Evolutionary conservation across 805 yeast genomes (phyloP).

Genomic region (Saturnispora sanitii): DNA sequence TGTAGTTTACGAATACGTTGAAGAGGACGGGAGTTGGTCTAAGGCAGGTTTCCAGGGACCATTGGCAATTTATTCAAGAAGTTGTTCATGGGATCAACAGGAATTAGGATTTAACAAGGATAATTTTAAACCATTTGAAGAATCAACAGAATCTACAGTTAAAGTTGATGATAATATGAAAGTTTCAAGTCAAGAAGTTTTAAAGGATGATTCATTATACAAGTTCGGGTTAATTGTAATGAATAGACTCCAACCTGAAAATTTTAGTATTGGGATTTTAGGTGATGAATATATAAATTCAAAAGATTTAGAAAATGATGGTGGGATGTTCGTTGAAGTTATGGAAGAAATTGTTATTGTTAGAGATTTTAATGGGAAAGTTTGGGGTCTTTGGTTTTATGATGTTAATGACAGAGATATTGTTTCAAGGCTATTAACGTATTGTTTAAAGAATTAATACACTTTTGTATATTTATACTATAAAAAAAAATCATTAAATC

Average conservation of each 20-base stretch:
- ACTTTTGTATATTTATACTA: too few relatives aligned
- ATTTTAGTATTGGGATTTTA: constrained; percentile 60
- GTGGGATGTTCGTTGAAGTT: constrained; percentile 54
- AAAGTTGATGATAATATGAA: constrained; percentile 6
- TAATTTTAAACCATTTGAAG: constrained; percentile 1
- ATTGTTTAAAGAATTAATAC: constrained; percentile 20
- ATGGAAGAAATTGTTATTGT: constrained; percentile 63
- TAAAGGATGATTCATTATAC: constrained; percentile 34
- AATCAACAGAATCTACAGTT: not conserved
- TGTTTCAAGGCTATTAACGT: constrained; percentile 34
- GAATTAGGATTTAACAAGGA: constrained; percentile 6
- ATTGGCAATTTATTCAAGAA: constrained; percentile 44
- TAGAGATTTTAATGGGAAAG: constrained; percentile 56
- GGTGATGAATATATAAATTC: constrained; percentile 37
- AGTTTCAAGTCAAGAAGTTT: constrained; percentile 21
- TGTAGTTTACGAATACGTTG: constrained; percentile 56
- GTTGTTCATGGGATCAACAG: constrained; percentile 9
- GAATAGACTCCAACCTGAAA: constrained; percentile 58
- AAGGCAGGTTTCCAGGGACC: constrained; percentile 66
- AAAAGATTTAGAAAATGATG: constrained; percentile 16
- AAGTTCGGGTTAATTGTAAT: constrained; percentile 62
- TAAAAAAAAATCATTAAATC: too few relatives aligned
- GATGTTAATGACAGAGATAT: constrained; percentile 56
- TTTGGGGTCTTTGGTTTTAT: constrained; percentile 73
- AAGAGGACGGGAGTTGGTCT: constrained; percentile 48